Evolutionary conservation across 2,329 filamentous ascomycete genomes (phyloP), one percentile per base, ranked within the genome.

Genomic region (Neofusicoccum ribis): DNA sequence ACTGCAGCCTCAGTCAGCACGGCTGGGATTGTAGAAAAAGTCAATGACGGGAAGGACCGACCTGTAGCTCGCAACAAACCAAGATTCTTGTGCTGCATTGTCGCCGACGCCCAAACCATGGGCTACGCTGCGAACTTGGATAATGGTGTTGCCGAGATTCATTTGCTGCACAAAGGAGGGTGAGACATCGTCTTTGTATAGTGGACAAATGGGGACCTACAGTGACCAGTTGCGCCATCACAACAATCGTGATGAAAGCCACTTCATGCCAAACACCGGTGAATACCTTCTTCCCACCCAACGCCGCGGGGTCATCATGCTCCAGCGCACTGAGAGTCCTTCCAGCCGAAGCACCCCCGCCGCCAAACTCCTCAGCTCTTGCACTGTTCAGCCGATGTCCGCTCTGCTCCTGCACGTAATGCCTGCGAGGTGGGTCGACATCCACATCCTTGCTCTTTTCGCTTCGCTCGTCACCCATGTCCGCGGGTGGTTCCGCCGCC

Each of bases 181-280:
- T 44, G 31, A 17, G 20, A 51, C 23, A 51, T 17, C 15, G 36
- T 36, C 27, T 27, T 34, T 6, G 11, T 44, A 9, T 7, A 46
- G 36, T 44, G 17, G 9, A 59, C 36, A 23, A 44, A 15, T 31
- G 31, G 20, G 14, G 17, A 23, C 47, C 41, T 51, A 63, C 47
- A 14, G 47, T 43, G 23, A 63, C 37, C 17, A 54, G 23, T 52
- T 63, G 60, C 20, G 47, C 44, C 60, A 63, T 63, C 17, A 63
- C 20, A 15, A 52, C 46, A n/a, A 63, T 46, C 14, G 17, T 14
- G 36, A 54, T 63, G 34, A 44, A 56, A n/a, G 37, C 34, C 6
- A 63, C 50, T 31, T 63, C 60, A n/a, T 63, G 47, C 61, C 37
- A 54, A 9, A 31, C 49, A 3, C 49, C 49, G 15, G 15, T 14